Conservation (phyloP, 768 basidiomycete genomes). For the Xerocomellus intermedius region DNA sequence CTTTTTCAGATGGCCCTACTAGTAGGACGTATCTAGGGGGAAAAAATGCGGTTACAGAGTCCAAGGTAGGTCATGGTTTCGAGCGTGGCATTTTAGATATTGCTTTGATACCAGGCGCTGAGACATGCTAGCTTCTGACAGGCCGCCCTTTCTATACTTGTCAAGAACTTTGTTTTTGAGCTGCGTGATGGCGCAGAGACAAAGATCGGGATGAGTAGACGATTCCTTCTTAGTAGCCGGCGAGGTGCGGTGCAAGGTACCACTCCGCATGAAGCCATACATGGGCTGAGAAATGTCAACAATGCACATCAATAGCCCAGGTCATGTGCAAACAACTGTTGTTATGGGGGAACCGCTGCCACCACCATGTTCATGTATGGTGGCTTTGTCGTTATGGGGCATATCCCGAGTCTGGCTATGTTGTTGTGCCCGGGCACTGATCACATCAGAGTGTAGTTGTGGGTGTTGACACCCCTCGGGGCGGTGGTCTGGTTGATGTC, state of each 20-base stretch:
- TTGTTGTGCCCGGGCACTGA: too few relatives aligned
- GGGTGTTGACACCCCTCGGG: too few relatives aligned
- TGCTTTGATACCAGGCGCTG: neutral
- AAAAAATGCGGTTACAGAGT: conserved; percentile 41
- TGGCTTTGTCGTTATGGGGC: too few relatives aligned
- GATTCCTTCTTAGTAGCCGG: conserved; percentile 9
- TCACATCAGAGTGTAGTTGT: too few relatives aligned
- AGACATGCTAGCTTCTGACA: conserved; percentile 19
- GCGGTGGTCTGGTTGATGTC: too few relatives aligned
- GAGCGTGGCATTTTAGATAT: too few relatives aligned
- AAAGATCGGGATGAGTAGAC: conserved; percentile 2
- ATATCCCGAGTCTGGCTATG: too few relatives aligned
- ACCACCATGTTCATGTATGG: too few relatives aligned
- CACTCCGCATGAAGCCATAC: conserved; percentile 21
- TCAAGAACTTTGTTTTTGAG: conserved; percentile 38
- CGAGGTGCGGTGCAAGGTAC: conserved; percentile 23
- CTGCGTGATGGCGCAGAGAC: conserved; percentile 36
- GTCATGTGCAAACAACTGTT: too few relatives aligned
- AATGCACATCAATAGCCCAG: too few relatives aligned
- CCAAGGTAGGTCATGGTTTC: conserved; percentile 27
- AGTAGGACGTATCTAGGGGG: conserved; percentile 48
- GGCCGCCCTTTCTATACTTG: conserved; percentile 43
- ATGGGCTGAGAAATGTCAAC: too few relatives aligned
- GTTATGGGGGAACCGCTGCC: too few relatives aligned
- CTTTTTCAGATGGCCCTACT: conserved; percentile 52